Percentiles rank a stretch among this genome's conserved stretches.
phyloP scores from a whole-genome alignment of 768 basidiomycete genomes.

The Amyloporia xantha region DNA sequence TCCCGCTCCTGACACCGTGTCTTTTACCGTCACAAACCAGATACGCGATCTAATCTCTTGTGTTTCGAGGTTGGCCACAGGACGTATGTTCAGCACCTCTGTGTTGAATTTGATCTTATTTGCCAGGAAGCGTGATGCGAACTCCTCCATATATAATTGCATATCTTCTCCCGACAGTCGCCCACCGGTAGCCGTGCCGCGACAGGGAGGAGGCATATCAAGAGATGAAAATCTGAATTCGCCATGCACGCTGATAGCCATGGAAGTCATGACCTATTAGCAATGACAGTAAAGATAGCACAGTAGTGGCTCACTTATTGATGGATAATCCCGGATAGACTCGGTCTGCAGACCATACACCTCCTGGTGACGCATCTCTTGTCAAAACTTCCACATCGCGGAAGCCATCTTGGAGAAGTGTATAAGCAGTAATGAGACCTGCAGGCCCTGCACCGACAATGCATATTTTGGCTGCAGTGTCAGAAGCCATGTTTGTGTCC shows the following conservation, averaged over 20 bases:
- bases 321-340: slow-evolving; percentile 50
- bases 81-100: slow-evolving; percentile 41
- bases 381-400: slow-evolving; percentile 47
- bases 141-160: slow-evolving; percentile 48
- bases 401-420: slow-evolving; percentile 53
- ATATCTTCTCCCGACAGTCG: slow-evolving; percentile 51
- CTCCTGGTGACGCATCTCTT: slow-evolving; percentile 49
- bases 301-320: slow-evolving; percentile 45
- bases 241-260: slow-evolving; percentile 58
- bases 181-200: slow-evolving; percentile 29
- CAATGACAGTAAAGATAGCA: neutral
- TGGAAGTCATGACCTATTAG: neutral
- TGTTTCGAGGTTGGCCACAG: slow-evolving; percentile 14
- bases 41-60: slow-evolving; percentile 18
- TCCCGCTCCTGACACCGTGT: slow-evolving; percentile 18
- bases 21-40: slow-evolving; percentile 43
- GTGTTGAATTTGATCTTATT: slow-evolving; percentile 39
- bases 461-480: neutral
- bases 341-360: slow-evolving; percentile 49
- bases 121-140: slow-evolving; percentile 40
- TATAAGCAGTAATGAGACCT: slow-evolving; percentile 53
- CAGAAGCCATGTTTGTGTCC: neutral
- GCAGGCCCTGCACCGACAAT: slow-evolving; percentile 55
- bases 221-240: slow-evolving; percentile 55
- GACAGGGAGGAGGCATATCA: slow-evolving; percentile 40